phyloP scores from a whole-genome alignment of 768 basidiomycete genomes.

The Collybiopsis confluens region DNA sequence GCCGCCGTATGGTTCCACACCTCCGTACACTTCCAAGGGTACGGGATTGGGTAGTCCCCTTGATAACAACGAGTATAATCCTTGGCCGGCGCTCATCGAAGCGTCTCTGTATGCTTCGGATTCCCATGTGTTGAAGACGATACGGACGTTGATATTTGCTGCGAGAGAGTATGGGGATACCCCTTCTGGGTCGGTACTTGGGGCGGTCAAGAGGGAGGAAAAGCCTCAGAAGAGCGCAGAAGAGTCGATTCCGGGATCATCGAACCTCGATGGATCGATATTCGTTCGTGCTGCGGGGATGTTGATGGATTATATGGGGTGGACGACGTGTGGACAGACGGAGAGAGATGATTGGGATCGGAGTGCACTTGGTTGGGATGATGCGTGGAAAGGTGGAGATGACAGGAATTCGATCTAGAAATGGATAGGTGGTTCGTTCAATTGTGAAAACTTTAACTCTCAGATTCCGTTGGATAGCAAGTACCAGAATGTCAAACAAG shows the following conservation, averaged over 20 bases:
- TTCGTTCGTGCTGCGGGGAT: conserved; percentile 59
- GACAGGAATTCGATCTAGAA: no score
- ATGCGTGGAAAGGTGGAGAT: conserved; percentile 44
- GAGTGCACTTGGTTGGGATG: conserved; percentile 58
- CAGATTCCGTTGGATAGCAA: no score
- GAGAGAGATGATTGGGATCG: conserved; percentile 48
- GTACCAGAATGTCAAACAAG: no score
- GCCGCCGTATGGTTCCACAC: conserved; percentile 23
- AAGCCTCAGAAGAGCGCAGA: not conserved
- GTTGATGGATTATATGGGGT: conserved; percentile 51
- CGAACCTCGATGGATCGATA: conserved; percentile 45
- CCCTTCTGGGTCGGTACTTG: conserved; percentile 33
- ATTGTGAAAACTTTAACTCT: no score
- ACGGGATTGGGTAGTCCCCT: conserved; percentile 30
- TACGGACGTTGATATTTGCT: conserved; percentile 46
- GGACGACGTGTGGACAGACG: conserved; percentile 48
- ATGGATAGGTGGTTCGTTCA: no score
- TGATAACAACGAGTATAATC: conserved; percentile 36
- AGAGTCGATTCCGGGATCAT: not conserved
- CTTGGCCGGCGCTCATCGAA: conserved; percentile 49
- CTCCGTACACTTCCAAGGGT: conserved; percentile 10
- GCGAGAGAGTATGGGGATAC: conserved; percentile 42
- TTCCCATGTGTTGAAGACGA: conserved; percentile 45
- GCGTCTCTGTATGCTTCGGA: conserved; percentile 46
- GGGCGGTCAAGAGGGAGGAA: conserved; percentile 32